Evolutionary conservation across 2,329 filamentous ascomycete genomes (phyloP).

Genomic region (Incumbomyces delicatus): DNA sequence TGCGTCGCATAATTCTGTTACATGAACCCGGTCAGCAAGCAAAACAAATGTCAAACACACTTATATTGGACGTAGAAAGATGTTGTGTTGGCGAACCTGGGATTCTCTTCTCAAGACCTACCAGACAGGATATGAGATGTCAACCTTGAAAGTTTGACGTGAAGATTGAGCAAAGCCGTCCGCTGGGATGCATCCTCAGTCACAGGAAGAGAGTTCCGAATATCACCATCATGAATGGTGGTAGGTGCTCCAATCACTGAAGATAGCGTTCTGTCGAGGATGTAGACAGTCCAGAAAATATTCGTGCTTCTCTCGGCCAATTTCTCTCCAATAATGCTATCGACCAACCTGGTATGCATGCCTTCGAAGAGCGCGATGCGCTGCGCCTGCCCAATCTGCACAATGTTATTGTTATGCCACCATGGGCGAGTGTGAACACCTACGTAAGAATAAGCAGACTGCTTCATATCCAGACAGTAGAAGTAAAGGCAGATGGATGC

Average conservation of each 20-base stretch:
- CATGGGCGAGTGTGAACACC: slow-evolving; percentile 6
- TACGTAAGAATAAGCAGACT: slow-evolving; percentile 39
- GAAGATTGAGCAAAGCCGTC: slow-evolving; percentile 32
- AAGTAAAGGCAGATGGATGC: slow-evolving; percentile 45
- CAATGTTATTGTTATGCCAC: background rate
- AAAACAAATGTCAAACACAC: no score
- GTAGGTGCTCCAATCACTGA: slow-evolving; percentile 44
- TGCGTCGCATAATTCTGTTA: slow-evolving; percentile 35
- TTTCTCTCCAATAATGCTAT: slow-evolving; percentile 30
- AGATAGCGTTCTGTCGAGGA: slow-evolving; percentile 45
- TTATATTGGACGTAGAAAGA: no score
- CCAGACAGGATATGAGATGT: slow-evolving; percentile 38
- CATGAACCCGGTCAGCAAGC: background rate
- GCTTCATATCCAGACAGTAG: slow-evolving; percentile 41
- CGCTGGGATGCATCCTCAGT: slow-evolving; percentile 32
- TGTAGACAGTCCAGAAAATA: slow-evolving; percentile 47
- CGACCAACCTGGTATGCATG: slow-evolving; percentile 45
- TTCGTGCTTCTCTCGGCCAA: slow-evolving; percentile 39
- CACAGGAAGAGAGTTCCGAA: slow-evolving; percentile 37
- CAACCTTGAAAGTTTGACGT: slow-evolving; percentile 38
- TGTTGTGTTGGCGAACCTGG: background rate
- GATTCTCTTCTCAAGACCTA: slow-evolving; percentile 21
- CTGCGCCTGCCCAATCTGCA: slow-evolving; percentile 42
- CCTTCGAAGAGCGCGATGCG: slow-evolving; percentile 41
- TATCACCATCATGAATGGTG: slow-evolving; percentile 43